Base-by-base conservation (phyloP, 2,329 filamentous ascomycete genomes). In the Ilyonectria mors-panacis region DNA sequence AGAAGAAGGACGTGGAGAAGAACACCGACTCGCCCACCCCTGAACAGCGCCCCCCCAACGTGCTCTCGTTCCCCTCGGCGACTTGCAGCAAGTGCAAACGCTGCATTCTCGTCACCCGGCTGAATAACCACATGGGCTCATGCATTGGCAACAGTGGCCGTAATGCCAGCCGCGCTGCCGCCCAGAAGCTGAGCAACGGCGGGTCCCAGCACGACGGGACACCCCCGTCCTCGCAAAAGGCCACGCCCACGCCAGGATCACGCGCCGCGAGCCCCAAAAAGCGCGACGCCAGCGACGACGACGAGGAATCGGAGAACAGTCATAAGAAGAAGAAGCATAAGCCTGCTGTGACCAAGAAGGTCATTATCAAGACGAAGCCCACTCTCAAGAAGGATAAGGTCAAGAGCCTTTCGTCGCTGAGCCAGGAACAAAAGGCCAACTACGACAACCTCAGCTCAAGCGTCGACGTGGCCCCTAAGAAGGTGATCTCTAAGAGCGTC, bases 1-100 rank as follows among this genome's bases (percentile, higher is more conserved):
- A 93, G 84, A 94, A 92, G 87, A 94, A 93, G 85, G 92, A 91
- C 78, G 90, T 91, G 83, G 88, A 90, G 78, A 90, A 88, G 83
- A 89, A 84, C 51, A 77, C 82, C 71, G 86, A 87, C 67, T 84
- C 83, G 19, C 80, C 84, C 13, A 81, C 82, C 12, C 81, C 86
- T 6, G 88, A 89, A 67, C 85, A 88, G 66, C 83, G 87, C 21
- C 88, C 88, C 12, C 84, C 86, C 9, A 90, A 91, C 73, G 88
- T 90, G 59, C 85, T 91, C 35, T 88, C 88, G 1, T 91, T 90
- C 72, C 89, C 89, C 19, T 90, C 89, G 23, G 88, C 88, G 50
- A 91, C 89, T 26, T 92, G 89, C 78, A 89, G 87, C 82, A 90
- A 91, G 75, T 92, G 89, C 83, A 90, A 90, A 76, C 85, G 88